These are phyloP conservation scores for Penicillium hesseltinei DNA, from an alignment of 2,329 filamentous ascomycete genomes.

Conservation along the genomic window DNA sequence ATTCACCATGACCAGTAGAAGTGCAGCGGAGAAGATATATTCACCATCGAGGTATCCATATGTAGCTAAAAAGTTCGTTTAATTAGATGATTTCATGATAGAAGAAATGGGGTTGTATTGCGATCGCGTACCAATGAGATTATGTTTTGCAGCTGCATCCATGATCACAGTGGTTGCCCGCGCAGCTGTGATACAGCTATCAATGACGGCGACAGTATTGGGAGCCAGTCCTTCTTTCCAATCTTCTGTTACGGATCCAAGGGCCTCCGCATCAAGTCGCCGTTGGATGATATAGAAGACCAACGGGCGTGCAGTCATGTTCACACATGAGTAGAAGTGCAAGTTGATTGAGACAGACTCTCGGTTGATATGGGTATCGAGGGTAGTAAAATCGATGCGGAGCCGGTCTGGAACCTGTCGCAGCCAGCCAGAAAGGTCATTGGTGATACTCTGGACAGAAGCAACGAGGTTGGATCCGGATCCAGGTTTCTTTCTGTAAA, in stretches of 20 bases:
- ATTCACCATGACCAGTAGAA: constrained; percentile 57
- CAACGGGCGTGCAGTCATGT: constrained; percentile 56
- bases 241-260: constrained; percentile 38
- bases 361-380: constrained; percentile 45
- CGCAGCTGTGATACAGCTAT: constrained; percentile 54
- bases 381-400: constrained; percentile 49
- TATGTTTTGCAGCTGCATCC: constrained; percentile 49
- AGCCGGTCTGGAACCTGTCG: constrained; percentile 49
- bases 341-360: constrained; percentile 54
- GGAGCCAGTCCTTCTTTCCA: constrained; percentile 51
- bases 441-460: constrained; percentile 53
- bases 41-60: constrained; percentile 60
- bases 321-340: constrained; percentile 59
- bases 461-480: constrained; percentile 50
- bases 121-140: constrained; percentile 48
- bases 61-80: constrained; percentile 40
- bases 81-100: not conserved
- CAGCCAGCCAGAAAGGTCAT: constrained; percentile 52
- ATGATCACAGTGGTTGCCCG: constrained; percentile 52
- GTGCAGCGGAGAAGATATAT: constrained; percentile 55
- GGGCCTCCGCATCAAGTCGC: constrained; percentile 40
- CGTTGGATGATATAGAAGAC: constrained; percentile 55
- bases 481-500: constrained; percentile 51
- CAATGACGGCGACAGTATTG: constrained; percentile 52
- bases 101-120: not conserved